Evolutionary conservation across 1,139 yeast genomes (phyloP), one percentile per base, ranked within the genome.

Genomic region (Pichia sp.): DNA sequence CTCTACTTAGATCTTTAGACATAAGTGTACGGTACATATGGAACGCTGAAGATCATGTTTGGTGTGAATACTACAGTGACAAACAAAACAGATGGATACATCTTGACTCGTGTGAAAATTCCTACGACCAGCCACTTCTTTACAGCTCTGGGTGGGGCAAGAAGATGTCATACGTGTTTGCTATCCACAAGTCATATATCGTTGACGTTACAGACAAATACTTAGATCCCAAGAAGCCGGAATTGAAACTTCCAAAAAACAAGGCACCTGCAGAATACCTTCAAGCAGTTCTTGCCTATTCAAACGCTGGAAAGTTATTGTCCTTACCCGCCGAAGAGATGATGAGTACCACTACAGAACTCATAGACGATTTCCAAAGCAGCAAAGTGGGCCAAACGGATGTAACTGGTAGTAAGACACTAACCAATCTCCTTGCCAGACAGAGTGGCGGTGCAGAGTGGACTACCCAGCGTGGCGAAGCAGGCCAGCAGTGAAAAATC

Each of bases 1-100:
- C 89, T 37, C 67, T 90, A 3, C 68, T 91, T 50, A 73, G 81
- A 36, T 81, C 96, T 0, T 67, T 90, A 34, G 89, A 85, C 1
- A 67, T 81, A 8, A 70, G 77, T 34, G 72, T 76, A 0, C 67
- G 99, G 47, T 90, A 85, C 61, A 72, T 90, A 2, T 87, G 95
- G 95, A 90, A 90, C 63, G 71, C 77, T 5, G 99, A 91, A 62
- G 98, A 91, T 61, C 99, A 91, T 63, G 97, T 88, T 0, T 91
- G 98, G 99, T 85, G 95, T 58, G 99, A 91, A 62, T 84, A 85
- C 56, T 91, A 80, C 62, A 86, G 96, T 2, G 66, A 61, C 0
- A 61, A 68, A 19, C 71, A 78, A 53, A 64, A 73, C 42, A 68
- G 90, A 48, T 91, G 98, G 98, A 74, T 90, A 24, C 98, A 91